Evolutionary conservation across 2,329 filamentous ascomycete genomes (phyloP), one percentile per base, ranked within the genome.

Genomic region (Paecilomyces variotii): DNA sequence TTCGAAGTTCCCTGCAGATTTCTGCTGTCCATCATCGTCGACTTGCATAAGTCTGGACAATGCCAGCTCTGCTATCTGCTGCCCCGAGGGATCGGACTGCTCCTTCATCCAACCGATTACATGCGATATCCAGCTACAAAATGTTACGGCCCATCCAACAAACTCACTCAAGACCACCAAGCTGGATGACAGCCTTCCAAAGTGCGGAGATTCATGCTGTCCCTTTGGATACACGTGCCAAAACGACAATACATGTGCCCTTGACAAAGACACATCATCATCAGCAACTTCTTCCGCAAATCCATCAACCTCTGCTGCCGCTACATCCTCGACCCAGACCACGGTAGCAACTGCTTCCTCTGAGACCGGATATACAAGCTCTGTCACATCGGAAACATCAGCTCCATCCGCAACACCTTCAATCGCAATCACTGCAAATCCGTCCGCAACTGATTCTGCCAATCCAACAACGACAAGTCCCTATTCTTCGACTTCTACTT

Each of bases 171-270:
- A 78, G 53, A 79, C 77, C 3, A 79, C 73, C 6, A 69, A 70
- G 4, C 62, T 79, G n/a, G 62, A 69, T 4, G 74, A 72, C 2
- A 64, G 67, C 32, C 67, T 80, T n/a, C 69, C 72, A 12, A 72
- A 68, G 54, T 80, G 78, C 57, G 78, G 74, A 19, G 63, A 66
- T 24, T 64, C 58, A 2, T 80, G 78, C 61, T 80, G 78, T 65
- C 77, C 78, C 6, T 76, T 78, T 55, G 78, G 78, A 55, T 80
- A 78, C 60, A 68, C 63, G n/a, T 80, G 78, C 60, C 63, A 70
- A 25, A 67, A 68, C 30, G 59, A 65, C 58, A 69, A 59, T 27
- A 63, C 66, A 5, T 74, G 72, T 54, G 62, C 64, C 14, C 58
- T 73, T 57, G 62, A 71, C 56, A 65, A 65, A 32, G 59, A 60